These are phyloP conservation scores for Craterostigma plantagineum DNA, from an alignment of 257 asterid genomes.

Conservation along the genomic window DNA sequence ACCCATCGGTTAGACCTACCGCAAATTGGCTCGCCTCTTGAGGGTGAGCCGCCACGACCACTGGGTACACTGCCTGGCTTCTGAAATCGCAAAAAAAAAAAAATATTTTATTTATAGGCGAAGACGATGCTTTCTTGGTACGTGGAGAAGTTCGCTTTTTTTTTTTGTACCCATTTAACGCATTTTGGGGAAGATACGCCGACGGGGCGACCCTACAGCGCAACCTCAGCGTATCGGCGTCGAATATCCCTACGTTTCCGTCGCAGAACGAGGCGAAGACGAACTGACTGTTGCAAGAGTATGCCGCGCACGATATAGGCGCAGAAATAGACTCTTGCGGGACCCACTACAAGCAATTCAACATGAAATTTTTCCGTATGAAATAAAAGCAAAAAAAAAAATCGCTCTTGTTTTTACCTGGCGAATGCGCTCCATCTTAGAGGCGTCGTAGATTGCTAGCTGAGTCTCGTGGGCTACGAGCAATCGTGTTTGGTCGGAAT, in stretches of 20 bases:
- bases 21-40: slow-evolving; percentile 85
- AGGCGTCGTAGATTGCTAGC: slow-evolving; percentile 41
- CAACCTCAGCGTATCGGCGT: slow-evolving; percentile 28
- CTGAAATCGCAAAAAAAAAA: slow-evolving; percentile 7
- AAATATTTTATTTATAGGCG: too few relatives aligned
- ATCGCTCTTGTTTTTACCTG: too few relatives aligned
- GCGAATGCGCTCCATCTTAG: slow-evolving; percentile 35
- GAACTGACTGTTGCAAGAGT: slow-evolving; percentile 47
- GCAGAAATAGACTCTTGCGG: slow-evolving; percentile 30
- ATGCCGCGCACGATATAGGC: slow-evolving; percentile 44
- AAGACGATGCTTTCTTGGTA: too few relatives aligned
- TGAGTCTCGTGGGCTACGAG: slow-evolving; percentile 52
- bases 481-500: slow-evolving; percentile 42
- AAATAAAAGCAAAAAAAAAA: too few relatives aligned
- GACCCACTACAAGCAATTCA: slow-evolving; percentile 22
- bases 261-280: slow-evolving; percentile 33
- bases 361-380: too few relatives aligned
- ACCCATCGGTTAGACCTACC: slow-evolving; percentile 75
- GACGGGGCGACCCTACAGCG: slow-evolving; percentile 38
- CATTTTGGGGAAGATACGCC: slow-evolving; percentile 28
- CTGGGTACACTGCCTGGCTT: slow-evolving; percentile 52
- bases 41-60: slow-evolving; percentile 82
- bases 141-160: too few relatives aligned
- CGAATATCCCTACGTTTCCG: slow-evolving; percentile 33
- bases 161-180: not conserved